Conservation (phyloP, 352 stramenopile species). For the Blastocystis sp. region DNA sequence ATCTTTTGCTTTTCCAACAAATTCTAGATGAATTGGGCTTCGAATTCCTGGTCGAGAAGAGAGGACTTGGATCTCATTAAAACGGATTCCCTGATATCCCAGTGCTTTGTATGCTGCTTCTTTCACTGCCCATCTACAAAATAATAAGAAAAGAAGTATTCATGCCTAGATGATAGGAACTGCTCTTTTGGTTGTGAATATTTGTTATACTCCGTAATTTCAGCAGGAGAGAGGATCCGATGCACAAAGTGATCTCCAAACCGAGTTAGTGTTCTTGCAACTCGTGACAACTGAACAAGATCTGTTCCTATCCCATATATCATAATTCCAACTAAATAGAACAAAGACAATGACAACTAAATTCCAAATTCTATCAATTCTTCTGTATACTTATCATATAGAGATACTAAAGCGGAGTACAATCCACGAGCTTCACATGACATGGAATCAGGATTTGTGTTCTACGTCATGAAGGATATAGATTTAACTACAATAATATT, state of each 20-base stretch:
- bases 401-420: neutral
- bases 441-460: neutral
- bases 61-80: slow-evolving; percentile 30
- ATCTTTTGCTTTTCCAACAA: slow-evolving; percentile 41
- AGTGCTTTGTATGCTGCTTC: slow-evolving; percentile 51
- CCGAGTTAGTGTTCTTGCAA: slow-evolving; percentile 1
- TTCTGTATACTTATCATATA: neutral
- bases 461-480: neutral
- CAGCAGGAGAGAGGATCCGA: slow-evolving; percentile 1
- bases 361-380: neutral
- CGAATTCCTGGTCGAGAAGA: neutral
- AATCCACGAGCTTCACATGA: neutral
- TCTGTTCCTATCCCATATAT: slow-evolving; percentile 60
- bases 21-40: slow-evolving; percentile 14
- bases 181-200: slow-evolving; percentile 34
- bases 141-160: neutral
- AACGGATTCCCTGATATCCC: neutral
- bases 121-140: slow-evolving; percentile 39
- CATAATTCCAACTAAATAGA: slow-evolving; percentile 23
- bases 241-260: slow-evolving; percentile 46
- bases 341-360: slow-evolving; percentile 15
- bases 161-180: slow-evolving; percentile 42
- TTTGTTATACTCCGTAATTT: slow-evolving; percentile 5
- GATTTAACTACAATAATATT: neutral
- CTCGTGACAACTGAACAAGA: slow-evolving; percentile 19